These are phyloP conservation scores for Coffea eugenioides DNA, from an alignment of 257 asterid genomes.

Conservation along the genomic window DNA sequence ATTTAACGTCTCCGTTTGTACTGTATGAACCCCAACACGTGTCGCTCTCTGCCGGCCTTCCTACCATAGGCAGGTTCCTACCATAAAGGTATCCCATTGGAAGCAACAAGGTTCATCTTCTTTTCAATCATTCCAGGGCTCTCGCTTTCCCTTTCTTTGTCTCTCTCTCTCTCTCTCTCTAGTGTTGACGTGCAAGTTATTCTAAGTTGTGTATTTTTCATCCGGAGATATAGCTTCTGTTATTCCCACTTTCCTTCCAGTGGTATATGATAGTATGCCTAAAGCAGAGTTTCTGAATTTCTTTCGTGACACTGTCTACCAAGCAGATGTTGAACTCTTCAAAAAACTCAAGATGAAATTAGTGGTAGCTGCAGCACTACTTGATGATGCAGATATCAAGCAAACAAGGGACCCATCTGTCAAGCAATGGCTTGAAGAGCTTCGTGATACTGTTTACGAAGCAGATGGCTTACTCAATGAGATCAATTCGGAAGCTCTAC, in stretches of 20 bases:
- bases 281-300: not conserved
- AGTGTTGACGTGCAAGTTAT: no score
- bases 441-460: not conserved
- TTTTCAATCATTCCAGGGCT: no score
- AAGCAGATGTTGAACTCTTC: not conserved
- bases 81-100: no score
- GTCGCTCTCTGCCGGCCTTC: no score
- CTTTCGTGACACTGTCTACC: not conserved
- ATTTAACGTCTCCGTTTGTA: no score
- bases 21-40: no score
- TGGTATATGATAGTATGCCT: constrained; percentile 12
- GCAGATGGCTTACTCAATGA: constrained; percentile 22
- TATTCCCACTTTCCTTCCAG: not conserved
- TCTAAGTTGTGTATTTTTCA: not conserved
- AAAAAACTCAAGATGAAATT: not conserved
- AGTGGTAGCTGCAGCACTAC: constrained; percentile 6
- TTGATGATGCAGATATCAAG: constrained; percentile 26
- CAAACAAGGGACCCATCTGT: not conserved
- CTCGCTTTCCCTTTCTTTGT: no score
- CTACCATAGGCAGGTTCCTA: no score
- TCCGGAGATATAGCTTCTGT: not conserved
- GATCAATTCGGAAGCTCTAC: constrained; percentile 17
- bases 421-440: constrained; percentile 15
- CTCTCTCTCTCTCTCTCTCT: no score
- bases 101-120: no score